A percentile compares a stretch with the other conserved stretches of the same genome.
phyloP scores from a whole-genome alignment of 1,284 basidiomycete genomes.

The Ceratobasidium sp. region DNA sequence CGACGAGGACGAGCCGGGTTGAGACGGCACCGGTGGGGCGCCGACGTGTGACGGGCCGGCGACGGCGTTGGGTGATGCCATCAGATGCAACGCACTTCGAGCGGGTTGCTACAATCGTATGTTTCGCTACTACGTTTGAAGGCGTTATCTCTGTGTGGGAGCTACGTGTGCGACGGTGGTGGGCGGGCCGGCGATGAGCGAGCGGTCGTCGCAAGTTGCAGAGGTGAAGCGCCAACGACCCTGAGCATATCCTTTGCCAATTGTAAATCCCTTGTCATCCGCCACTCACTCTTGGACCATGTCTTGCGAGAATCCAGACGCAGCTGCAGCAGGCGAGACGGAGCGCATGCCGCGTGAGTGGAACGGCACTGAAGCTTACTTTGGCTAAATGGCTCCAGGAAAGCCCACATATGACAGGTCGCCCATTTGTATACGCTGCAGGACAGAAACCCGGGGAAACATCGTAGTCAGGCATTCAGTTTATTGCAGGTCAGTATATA shows the following conservation, averaged over 20 bases:
- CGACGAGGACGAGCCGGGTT: neutral
- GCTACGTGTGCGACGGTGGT: neutral
- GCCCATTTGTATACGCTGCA: conserved; percentile 73
- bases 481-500: conserved; percentile 73
- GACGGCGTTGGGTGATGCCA: conserved; percentile 32
- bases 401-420: conserved; percentile 69
- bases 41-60: conserved; percentile 35
- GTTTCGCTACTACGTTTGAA: neutral
- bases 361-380: neutral
- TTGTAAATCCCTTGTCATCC: conserved; percentile 20
- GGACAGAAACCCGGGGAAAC: conserved; percentile 62
- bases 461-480: conserved; percentile 77
- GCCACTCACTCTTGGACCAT: conserved; percentile 13
- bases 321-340: conserved; percentile 21
- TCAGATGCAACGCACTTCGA: neutral
- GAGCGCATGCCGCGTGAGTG: conserved; percentile 46
- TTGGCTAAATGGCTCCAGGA: conserved; percentile 53
- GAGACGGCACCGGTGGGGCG: neutral
- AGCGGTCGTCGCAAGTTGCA: conserved; percentile 29
- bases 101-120: neutral
- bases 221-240: conserved; percentile 23
- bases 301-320: conserved; percentile 46
- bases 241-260: conserved; percentile 37
- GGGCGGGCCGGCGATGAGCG: conserved; percentile 18
- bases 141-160: neutral